Evolutionary conservation across 352 stramenopile genomes (phyloP), one percentile per base, ranked within the genome.

Genomic region (Globisporangium cylindrosporum): DNA sequence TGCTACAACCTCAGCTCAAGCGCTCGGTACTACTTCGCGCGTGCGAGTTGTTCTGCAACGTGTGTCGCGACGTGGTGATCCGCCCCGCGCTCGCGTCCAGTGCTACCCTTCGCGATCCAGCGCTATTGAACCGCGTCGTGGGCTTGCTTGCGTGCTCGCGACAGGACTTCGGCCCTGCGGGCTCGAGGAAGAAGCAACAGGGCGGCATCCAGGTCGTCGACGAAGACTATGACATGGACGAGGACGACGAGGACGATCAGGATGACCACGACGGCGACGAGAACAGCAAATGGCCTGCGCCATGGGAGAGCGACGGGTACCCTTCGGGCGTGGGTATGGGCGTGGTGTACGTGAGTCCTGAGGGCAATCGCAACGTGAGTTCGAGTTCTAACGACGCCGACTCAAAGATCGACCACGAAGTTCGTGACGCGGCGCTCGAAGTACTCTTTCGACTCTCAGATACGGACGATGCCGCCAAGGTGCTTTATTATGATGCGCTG

Each of bases 391-490:
- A 59, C 4, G 81, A 86, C 15, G 74, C 83, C 6, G 79, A 84
- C n/a, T 65, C 71, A 1, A 84, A 88, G 64, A 68, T 91, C 25
- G 87, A 94, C 64, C 79, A 91, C 65, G 82, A 94, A 71, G 84
- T 94, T 67, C 80, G 87, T 7, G 87, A 94, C 62, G 82, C 84
- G 18, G 82, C 78, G 34, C 63, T 94, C 14, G 84, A 93, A 64
- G 81, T 93, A 46, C 72, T 94, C 38, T 91, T 91, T 58, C 84
- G 84, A 41, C 73, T 94, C 4, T 84, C 87, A 0, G 82, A 91
- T 62, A 75, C 75, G 20, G 79, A 89, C 46, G 83, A 93, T 32
- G 64, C 62, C 14, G 74, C 80, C 24, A 92, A 92, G 69, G 80
- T 88, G 20, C 7, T 36, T 62, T 54, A 32, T 27, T 32, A 32